Conservation (phyloP, 306 rosid genomes). For the Cotoneaster glaucophyllus region DNA sequence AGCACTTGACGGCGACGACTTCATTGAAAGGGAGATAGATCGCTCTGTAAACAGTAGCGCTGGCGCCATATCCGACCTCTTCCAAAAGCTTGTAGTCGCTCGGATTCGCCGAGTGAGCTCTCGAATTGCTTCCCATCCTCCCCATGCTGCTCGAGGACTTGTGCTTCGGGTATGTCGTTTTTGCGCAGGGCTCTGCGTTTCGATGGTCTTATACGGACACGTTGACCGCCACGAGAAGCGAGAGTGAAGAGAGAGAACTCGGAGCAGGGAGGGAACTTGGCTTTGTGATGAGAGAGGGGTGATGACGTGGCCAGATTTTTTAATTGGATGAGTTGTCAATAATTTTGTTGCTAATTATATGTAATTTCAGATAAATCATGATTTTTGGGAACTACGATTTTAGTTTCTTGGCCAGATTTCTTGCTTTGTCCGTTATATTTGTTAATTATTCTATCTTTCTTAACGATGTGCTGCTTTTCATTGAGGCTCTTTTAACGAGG, state of each 20-base stretch:
- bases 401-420: not conserved
- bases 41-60: conserved; percentile 88
- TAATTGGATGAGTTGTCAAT: not conserved
- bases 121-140: conserved; percentile 45
- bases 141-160: conserved; percentile 19
- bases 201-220: conserved; percentile 15
- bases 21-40: conserved; percentile 75
- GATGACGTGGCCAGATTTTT: conserved; percentile 26
- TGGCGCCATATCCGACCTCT: conserved; percentile 94
- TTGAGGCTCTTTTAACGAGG: too few species aligned
- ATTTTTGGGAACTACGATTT: not conserved
- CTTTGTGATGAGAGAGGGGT: not conserved
- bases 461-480: too few species aligned
- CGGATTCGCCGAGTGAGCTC: conserved; percentile 48
- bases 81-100: conserved; percentile 84
- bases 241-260: not conserved
- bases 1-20: conserved; percentile 80
- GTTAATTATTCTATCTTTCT: too few species aligned
- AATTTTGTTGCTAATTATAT: not conserved
- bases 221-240: conserved; percentile 52
- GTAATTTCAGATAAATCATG: not conserved
- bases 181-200: not conserved
- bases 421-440: not conserved
- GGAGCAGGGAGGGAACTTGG: not conserved
- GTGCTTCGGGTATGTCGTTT: not conserved